Evolutionary conservation across 768 basidiomycete species (phyloP), one percentile per base, ranked within the genome.

Genomic region (Pulveroboletus sp.): DNA sequence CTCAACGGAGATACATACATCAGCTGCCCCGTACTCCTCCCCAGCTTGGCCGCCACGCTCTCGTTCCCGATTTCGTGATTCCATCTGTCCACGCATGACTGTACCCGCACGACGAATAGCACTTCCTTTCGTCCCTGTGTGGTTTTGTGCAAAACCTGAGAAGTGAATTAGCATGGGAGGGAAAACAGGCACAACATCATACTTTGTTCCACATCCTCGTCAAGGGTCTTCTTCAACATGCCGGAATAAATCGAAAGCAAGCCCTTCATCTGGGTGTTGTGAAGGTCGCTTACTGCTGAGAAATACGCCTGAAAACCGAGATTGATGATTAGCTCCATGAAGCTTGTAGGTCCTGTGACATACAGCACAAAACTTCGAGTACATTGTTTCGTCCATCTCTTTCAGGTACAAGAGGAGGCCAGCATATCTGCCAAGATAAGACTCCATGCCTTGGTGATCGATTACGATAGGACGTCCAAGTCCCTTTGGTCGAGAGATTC

Each of bases 321-420:
- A n/a, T 45, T 46, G 3, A 38, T 50, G 17, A 36, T 56, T 31
- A 57, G 37, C 17, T 17, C 30, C 35, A 2, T 6, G 30, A 43
- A 34, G 9, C 43, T 32, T 45, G 27, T 24, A 35, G 26, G 19
- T 9, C 20, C n/a, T 14, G 39, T 32, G 10, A 76, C 87, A 49
- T 61, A 95, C 95, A 32, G 86, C 91, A 62, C 93, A 97, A 26
- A 97, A 71, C 62, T 89, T 91, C 36, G 84, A 86, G 64, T 97
- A 98, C 20, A 88, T 69, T 47, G 69, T 71, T 65, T 96, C 91
- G 52, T 96, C 93, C 89, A 97, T 95, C 73, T 98, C 95, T 65
- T 92, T 94, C 49, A 97, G 70, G 63, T 95, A 98, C 16, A 97
- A 74, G 68, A 98, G 81, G 45, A 98, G 68, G 1, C 94, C 94